These are phyloP conservation scores for Neurospora intermedia DNA, from an alignment of 495 filamentous ascomycete genomes.

Conservation along the genomic window DNA sequence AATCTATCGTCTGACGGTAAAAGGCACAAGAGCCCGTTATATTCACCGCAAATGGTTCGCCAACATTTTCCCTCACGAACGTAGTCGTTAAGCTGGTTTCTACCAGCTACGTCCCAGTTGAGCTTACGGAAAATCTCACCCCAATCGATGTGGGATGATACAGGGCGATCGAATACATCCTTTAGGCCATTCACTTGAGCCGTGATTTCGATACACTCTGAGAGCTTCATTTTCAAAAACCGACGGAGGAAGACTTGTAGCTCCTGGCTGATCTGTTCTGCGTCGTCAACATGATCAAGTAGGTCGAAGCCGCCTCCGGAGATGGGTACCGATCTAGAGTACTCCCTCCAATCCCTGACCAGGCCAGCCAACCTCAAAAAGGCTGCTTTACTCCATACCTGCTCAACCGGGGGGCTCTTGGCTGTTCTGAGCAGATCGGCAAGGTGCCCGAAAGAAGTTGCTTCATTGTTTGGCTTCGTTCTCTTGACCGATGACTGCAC, in stretches of 20 bases:
- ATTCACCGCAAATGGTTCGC: constrained; percentile 14
- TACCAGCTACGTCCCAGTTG: constrained; percentile 10
- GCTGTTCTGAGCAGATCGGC: constrained; percentile 7
- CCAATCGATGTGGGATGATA: not conserved
- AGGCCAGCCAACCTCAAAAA: constrained; percentile 17
- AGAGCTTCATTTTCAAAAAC: constrained; percentile 17
- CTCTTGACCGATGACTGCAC: not conserved
- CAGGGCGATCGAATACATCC: not conserved
- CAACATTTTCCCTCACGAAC: constrained; percentile 24
- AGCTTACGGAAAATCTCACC: constrained; percentile 10
- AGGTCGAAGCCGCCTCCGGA: constrained; percentile 7
- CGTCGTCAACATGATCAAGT: constrained; percentile 8
- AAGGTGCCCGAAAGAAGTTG: constrained; percentile 4
- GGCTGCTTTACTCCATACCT: constrained; percentile 8
- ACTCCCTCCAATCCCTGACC: constrained; percentile 15
- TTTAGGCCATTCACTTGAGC: not conserved
- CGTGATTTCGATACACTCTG: not conserved
- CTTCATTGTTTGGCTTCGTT: not conserved
- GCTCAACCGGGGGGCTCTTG: not conserved
- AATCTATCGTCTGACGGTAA: constrained; percentile 10
- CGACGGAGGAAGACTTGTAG: constrained; percentile 17
- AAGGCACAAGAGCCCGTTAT: constrained; percentile 16
- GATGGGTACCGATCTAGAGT: not conserved
- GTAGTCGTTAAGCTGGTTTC: constrained; percentile 13
- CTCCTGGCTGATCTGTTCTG: constrained; percentile 3